These are phyloP conservation scores for Lentithecium fluviatile DNA, from an alignment of 495 filamentous ascomycete species.

Conservation along the genomic window DNA sequence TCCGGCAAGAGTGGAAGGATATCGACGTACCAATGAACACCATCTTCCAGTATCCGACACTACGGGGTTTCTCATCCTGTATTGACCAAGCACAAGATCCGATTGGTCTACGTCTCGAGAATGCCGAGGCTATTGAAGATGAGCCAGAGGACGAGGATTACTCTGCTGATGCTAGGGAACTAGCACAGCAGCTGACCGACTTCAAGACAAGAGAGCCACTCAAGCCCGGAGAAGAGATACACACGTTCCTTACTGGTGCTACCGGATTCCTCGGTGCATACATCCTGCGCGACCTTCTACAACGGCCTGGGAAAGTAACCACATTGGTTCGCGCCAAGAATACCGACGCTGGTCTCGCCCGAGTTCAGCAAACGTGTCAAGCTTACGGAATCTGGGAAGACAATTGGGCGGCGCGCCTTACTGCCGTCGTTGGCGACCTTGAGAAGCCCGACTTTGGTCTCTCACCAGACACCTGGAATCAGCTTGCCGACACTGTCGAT, in stretches of 20 bases:
- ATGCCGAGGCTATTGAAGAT: constrained; percentile 29
- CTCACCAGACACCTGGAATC: constrained; percentile 59
- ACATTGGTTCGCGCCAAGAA: constrained; percentile 71
- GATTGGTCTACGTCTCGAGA: constrained; percentile 40
- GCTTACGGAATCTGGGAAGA: constrained; percentile 82
- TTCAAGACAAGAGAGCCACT: constrained; percentile 42
- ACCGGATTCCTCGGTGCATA: constrained; percentile 90
- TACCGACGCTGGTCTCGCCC: constrained; percentile 50
- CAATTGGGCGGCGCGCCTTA: constrained; percentile 62
- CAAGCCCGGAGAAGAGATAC: constrained; percentile 45
- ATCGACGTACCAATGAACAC: constrained; percentile 71
- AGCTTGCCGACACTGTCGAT: constrained; percentile 64
- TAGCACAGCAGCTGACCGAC: constrained; percentile 53
- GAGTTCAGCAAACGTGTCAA: constrained; percentile 53
- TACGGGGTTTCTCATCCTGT: constrained; percentile 69
- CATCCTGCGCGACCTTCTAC: constrained; percentile 71
- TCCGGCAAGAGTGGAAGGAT: constrained; percentile 61
- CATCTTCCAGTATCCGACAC: constrained; percentile 73
- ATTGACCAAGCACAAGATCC: constrained; percentile 63
- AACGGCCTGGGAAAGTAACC: constrained; percentile 63
- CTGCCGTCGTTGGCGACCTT: constrained; percentile 70
- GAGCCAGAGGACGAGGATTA: constrained; percentile 57
- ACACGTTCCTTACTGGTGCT: constrained; percentile 81
- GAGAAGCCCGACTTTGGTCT: constrained; percentile 71
- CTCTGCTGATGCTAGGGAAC: constrained; percentile 62